Evolutionary conservation across 805 yeast species (phyloP).

Genomic region (Wickerhamomyces queroliae): DNA sequence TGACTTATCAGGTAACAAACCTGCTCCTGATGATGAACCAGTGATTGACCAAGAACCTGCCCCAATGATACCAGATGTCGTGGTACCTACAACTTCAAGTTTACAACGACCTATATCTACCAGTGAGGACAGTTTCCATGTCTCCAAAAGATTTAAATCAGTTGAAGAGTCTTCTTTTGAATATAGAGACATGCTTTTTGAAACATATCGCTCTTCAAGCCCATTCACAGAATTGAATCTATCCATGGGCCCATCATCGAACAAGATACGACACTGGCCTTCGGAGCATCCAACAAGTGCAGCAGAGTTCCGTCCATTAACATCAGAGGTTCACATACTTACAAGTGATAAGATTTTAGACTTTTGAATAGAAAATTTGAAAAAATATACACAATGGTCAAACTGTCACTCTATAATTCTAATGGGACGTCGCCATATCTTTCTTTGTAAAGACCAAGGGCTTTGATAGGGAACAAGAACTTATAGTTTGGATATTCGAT

Average conservation of each 20-base stretch:
- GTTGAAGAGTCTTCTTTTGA: background rate
- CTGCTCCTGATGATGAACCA: too few species aligned
- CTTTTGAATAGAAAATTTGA: background rate
- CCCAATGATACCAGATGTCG: too few species aligned
- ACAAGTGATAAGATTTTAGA: conserved; percentile 2
- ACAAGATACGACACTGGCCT: background rate
- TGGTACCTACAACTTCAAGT: too few species aligned
- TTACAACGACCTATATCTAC: too few species aligned
- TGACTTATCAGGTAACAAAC: too few species aligned
- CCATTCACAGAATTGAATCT: background rate
- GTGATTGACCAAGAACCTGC: too few species aligned
- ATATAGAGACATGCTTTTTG: background rate
- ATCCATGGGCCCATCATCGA: background rate
- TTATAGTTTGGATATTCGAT: conserved; percentile 95
- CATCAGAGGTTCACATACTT: conserved; percentile 9
- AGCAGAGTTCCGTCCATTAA: background rate
- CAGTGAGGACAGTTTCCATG: too few species aligned
- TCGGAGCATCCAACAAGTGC: background rate
- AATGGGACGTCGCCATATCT: conserved; percentile 9
- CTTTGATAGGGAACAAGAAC: conserved; percentile 87
- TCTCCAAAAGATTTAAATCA: too few species aligned
- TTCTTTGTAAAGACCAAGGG: conserved; percentile 65
- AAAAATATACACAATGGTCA: background rate
- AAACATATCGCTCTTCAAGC: background rate
- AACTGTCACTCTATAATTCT: background rate